Conservation (phyloP, 257 asterid genomes). For the Misopates orontium region DNA sequence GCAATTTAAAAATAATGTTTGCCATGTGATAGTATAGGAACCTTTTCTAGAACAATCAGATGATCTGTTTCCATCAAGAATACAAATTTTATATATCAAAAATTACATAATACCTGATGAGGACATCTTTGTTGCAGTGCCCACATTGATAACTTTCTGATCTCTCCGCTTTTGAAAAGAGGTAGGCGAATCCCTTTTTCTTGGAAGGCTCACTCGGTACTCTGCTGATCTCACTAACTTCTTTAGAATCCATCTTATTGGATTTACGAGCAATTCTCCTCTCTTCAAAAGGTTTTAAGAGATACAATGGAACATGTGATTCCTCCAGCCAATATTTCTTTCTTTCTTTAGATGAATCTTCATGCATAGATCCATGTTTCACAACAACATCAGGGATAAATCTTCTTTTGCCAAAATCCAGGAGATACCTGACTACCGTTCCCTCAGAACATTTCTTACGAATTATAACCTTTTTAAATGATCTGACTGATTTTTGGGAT, state of each 20-base stretch:
- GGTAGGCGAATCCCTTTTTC: constrained; percentile 75
- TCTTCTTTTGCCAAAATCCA: constrained; percentile 94
- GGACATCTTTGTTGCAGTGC: constrained; percentile 77
- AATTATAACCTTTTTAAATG: constrained; percentile 74
- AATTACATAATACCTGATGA: constrained; percentile 52
- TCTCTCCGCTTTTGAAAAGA: constrained; percentile 74
- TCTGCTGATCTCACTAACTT: constrained; percentile 42
- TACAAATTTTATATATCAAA: constrained; percentile 10
- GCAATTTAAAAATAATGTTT: neutral
- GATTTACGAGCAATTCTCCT: constrained; percentile 80
- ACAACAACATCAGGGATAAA: constrained; percentile 82
- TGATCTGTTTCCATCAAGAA: constrained; percentile 9
- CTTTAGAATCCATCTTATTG: constrained; percentile 43
- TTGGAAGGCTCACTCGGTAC: constrained; percentile 34
- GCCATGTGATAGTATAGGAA: constrained; percentile 20
- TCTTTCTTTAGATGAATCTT: constrained; percentile 60
- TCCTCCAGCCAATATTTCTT: constrained; percentile 96
- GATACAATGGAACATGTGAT: constrained; percentile 76
- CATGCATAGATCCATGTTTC: constrained; percentile 63
- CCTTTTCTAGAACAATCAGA: constrained; percentile 20
- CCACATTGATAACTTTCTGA: constrained; percentile 61
- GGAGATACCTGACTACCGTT: constrained; percentile 62
- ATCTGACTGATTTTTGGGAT: constrained; percentile 56
- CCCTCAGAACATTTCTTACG: constrained; percentile 80
- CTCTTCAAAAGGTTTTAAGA: constrained; percentile 80